Percentiles rank a stretch among this genome's conserved stretches.
These are phyloP conservation scores for Drosera spatulata DNA, from an alignment of 179 eudicot species.

Conservation along the genomic window DNA sequence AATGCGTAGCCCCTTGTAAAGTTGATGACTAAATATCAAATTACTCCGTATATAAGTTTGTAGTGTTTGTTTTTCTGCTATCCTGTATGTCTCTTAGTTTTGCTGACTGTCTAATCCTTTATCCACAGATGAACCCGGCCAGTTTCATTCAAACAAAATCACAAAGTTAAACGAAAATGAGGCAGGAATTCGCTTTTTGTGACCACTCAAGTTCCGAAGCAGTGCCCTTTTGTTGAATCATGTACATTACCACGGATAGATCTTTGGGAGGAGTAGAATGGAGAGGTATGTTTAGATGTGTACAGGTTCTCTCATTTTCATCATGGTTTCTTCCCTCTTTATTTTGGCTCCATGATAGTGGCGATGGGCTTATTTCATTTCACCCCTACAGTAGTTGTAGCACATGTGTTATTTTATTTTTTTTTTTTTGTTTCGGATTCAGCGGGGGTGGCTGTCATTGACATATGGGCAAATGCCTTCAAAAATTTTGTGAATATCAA, in stretches of 20 bases:
- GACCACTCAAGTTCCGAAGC: slow-evolving; percentile 2
- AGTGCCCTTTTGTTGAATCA: slow-evolving; percentile 2
- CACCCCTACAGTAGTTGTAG: background rate
- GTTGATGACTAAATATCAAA: too few relatives aligned
- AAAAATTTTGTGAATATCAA: background rate
- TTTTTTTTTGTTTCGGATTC: background rate
- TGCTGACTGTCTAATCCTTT: too few relatives aligned
- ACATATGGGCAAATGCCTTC: background rate
- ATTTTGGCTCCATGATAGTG: background rate
- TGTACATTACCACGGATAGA: slow-evolving; percentile 8
- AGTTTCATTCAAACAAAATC: too few relatives aligned
- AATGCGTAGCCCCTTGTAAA: too few relatives aligned
- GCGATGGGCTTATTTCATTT: background rate
- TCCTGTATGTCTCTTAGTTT: too few relatives aligned
- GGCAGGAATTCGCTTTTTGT: background rate
- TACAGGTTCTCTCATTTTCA: slow-evolving; percentile 2
- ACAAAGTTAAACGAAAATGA: background rate
- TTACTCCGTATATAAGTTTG: too few relatives aligned
- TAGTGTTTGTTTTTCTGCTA: too few relatives aligned
- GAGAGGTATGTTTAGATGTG: slow-evolving; percentile 7
- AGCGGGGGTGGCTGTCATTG: background rate
- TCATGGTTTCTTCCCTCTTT: background rate
- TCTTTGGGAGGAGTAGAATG: slow-evolving; percentile 1
- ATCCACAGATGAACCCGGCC: too few relatives aligned
- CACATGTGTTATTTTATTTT: background rate